Base-by-base conservation (phyloP, 2,329 filamentous ascomycete species). In the Botryosphaeria agaves region DNA sequence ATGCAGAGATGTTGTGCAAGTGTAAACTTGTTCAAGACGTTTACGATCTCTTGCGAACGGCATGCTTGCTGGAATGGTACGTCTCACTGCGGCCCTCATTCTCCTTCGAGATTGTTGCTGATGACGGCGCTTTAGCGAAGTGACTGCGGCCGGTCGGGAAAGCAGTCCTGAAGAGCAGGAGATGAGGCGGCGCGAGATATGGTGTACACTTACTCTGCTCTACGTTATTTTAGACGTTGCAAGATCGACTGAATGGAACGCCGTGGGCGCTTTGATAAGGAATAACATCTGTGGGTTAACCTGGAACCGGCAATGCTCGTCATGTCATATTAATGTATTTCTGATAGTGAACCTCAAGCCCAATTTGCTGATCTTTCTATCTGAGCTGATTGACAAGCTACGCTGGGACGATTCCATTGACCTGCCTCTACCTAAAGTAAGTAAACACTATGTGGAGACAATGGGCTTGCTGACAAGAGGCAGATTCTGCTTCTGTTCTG, bases 401-500 rank as follows among this genome's bases (percentile, higher is more conserved):
- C 47, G 79, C 66, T 57, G 69, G 69, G 44, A 72, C 44, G 55
- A 67, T 39, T 38, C 62, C 64, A 48, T 76, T 62, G 32, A 40
- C 64, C 77, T 63, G 59, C 78, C 62, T 14, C 52, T 54, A 39
- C 48, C 38, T 12, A 57, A 56, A 34, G 34, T 30, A 17, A 31
- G 16, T 15, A 7, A 16, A n/a, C 11, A 18, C 18, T 17, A 7
- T 15, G 5, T 9, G 14, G 6, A 3, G 5, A 5, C 2, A 3
- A 7, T 16, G 4, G 16, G 8, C n/a, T 11, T 20, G 26, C 42
- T 53, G 26, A 56, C 34, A 18, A 17, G 6, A 8, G 11, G 5
- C 43, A 78, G 66, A 69, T 89, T 24, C 72, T 92, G 32, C 61
- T 94, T 5, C 61, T 95, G 2, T 70, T 91, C 29, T 95, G 89